A percentile compares a stretch with the other conserved stretches of the same genome.
These are phyloP conservation scores for Rhizopus sp. DNA, from an alignment of 371 early-diverging fungal genomes.

Conservation along the genomic window DNA sequence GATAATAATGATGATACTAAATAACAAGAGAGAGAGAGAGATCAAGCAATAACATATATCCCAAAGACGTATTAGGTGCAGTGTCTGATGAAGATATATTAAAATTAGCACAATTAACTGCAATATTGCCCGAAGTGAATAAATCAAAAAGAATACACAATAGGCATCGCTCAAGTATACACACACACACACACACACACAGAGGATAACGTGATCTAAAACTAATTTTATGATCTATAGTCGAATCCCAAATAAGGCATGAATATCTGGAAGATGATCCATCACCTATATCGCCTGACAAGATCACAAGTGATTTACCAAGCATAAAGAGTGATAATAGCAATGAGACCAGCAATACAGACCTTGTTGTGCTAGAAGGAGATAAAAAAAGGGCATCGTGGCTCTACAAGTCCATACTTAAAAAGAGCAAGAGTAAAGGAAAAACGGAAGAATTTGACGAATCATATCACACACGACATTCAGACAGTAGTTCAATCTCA, in stretches of 20 bases:
- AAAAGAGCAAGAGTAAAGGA: conserved; percentile 8
- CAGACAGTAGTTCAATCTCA: conserved; percentile 1
- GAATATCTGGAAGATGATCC: neutral
- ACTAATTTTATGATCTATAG: neutral
- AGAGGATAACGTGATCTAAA: neutral
- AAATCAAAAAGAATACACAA: conserved; percentile 10
- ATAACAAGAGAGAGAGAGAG: neutral
- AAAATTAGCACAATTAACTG: conserved; percentile 39
- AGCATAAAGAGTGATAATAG: neutral
- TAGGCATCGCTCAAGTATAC: conserved; percentile 1
- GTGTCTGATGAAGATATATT: conserved; percentile 49
- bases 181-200: too few species aligned
- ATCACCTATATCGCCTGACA: neutral
- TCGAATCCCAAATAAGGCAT: neutral
- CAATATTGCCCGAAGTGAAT: conserved; percentile 22
- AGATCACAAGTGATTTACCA: neutral
- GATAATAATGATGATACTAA: neutral
- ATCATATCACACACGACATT: neutral
- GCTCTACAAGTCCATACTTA: conserved; percentile 17
- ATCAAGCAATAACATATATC: too few species aligned
- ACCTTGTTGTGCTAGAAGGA: neutral
- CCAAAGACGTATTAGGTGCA: conserved; percentile 32
- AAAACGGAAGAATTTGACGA: neutral
- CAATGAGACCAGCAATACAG: neutral
- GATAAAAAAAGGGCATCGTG: conserved; percentile 10